Evolutionary conservation across 1,284 basidiomycete species (phyloP), one percentile per base, ranked within the genome.

Genomic region (Malassezia brasiliensis): DNA sequence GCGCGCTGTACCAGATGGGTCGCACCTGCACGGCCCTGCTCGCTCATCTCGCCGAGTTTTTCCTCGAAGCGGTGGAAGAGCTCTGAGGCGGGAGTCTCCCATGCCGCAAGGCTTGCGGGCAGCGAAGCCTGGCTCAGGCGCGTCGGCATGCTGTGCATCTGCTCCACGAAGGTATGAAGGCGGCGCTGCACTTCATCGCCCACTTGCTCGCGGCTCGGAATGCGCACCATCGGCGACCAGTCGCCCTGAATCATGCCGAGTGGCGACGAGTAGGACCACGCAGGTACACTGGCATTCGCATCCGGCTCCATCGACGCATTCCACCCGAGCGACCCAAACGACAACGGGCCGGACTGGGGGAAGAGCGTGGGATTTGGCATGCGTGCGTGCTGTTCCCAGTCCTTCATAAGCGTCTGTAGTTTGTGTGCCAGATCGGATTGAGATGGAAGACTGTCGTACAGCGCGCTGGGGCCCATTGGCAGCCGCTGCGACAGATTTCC

Each of bases 1-100:
- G 64, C 64, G 5, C 59, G 58, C 28, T 57, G 55, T 28, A 40
- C 47, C 15, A 57, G 2, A 8, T 47, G 34, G 4, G 42, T 39
- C 2, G 50, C 44, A 28, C 50, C 41, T 3, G 50, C 38, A n/a
- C 45, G 40, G 11, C 50, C 38, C 10, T 36, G 50, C 28, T 40
- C 15, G 5, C 49, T 20, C 8, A 56, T 30, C 10, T 15, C 19
- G 12, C 45, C 49, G 10, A 56, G 42, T 36, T 34, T 47, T 15
- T 51, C 20, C 25, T 51, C 49, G 15, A 56, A 44, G 25, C 36
- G 36, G 8, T 44, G 49, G 0, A 50, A 20, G 30, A 56, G 30
- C 25, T 56, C 48, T 2, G 51, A 47, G 8, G 44, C 47, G 11
- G 47, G 47, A 2, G 9, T 4, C 35, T 48, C 47, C 17, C 30